Base-by-base conservation (phyloP, 2,329 filamentous ascomycete genomes). In the Colletotrichum liaoningense region DNA sequence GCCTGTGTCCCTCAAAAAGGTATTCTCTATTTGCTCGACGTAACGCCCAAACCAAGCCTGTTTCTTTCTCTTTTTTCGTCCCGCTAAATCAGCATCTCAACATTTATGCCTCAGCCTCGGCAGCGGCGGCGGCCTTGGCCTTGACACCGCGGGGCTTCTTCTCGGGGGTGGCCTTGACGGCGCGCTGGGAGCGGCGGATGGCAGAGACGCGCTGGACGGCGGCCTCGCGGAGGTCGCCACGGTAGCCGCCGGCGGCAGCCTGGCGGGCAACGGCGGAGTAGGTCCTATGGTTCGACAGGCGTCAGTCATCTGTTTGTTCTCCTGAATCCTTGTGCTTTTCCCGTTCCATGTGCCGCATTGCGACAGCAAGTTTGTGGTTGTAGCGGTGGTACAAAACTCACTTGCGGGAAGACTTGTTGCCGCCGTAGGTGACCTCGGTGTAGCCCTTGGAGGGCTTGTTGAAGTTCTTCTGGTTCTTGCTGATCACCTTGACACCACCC, bases 131-230 rank as follows among this genome's bases (percentile, higher is more conserved):
- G 93, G 93, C 87, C 87, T 90, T 90, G 81, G 94, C 94, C 89
- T 95, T 94, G 78, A 88, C 88, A 79, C 95, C 95, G 82, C 95
- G 91, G 79, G 89, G 88, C 92, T 97, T 97, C 81, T 85, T 83
- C 86, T 92, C 91, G 79, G 91, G 91, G 76, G 87, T 86, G 75
- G 93, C 89, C 92, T 97, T 97, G 86, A 93, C 91, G 79, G 92
- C 87, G 83, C 89, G 90, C 91, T 97, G 93, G 80, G 93, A 92
- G 81, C 89, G 88, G 85, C 93, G 93, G 88, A 98, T 90, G 81
- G 95, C 95, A 81, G 93, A 95, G 83, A 93, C 95, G 82, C 97
- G 94, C 86, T 95, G 88, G 81, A 98, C 92, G 80, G 96, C 95
- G 81, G 89, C 88, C 81, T 90, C 86, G 79, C 93, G 93, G 85